These are phyloP conservation scores for Talaromyces sp. DNA, from an alignment of 2,329 filamentous ascomycete genomes.

Conservation along the genomic window DNA sequence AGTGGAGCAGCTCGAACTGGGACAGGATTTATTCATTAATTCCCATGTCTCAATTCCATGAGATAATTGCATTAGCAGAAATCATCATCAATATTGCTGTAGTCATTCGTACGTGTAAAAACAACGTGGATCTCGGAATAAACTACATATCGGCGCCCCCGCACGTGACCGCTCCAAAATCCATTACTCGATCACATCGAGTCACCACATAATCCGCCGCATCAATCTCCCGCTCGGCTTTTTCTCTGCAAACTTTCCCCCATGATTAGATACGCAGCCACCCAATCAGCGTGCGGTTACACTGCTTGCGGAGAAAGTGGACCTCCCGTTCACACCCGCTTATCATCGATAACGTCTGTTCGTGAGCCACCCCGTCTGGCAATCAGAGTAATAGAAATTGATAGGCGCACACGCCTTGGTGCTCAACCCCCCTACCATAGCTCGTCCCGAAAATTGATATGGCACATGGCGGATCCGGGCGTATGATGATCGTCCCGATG, in stretches of 20 bases:
- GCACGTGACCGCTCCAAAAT: slow-evolving; percentile 13
- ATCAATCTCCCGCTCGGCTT: not conserved
- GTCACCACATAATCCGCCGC: slow-evolving; percentile 23
- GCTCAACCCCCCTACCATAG: slow-evolving; percentile 12
- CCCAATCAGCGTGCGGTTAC: slow-evolving; percentile 12
- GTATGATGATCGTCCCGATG: slow-evolving; percentile 9
- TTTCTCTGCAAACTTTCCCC: not conserved
- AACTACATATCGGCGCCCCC: not conserved
- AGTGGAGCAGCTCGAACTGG: no score
- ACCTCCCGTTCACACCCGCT: slow-evolving; percentile 14
- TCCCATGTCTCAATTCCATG: no score
- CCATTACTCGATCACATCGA: slow-evolving; percentile 42
- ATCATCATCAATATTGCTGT: not conserved
- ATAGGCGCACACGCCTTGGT: slow-evolving; percentile 15
- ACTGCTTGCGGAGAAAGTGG: slow-evolving; percentile 26
- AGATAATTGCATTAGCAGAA: no score
- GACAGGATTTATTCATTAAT: no score
- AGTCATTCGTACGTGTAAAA: no score
- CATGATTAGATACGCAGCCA: slow-evolving; percentile 25
- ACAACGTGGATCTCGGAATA: not conserved
- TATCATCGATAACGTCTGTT: slow-evolving; percentile 28
- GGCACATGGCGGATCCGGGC: slow-evolving; percentile 6
- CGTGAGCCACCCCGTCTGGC: slow-evolving; percentile 25
- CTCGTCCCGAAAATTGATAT: not conserved
- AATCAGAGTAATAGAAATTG: slow-evolving; percentile 16